Evolutionary conservation across 2,329 filamentous ascomycete species (phyloP).

Genomic region (Sporothrix pseudoabietina): DNA sequence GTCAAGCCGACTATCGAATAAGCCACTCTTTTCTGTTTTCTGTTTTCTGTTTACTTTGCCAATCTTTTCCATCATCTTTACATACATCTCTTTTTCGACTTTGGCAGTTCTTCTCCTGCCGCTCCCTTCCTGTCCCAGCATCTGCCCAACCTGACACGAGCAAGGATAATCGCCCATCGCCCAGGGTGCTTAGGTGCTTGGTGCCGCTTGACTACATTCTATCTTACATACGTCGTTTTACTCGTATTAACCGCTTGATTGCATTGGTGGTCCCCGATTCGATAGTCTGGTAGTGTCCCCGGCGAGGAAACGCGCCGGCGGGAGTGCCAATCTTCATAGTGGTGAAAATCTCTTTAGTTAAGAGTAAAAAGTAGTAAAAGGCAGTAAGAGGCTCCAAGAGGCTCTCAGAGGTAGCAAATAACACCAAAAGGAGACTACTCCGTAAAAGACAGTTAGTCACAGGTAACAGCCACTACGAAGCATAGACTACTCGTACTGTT

Average conservation of each 20-base stretch:
- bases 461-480: too few species aligned
- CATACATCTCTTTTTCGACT: not conserved
- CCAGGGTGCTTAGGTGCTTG: not conserved
- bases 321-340: not conserved
- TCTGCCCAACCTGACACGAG: slow-evolving; percentile 8
- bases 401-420: too few species aligned
- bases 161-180: not conserved
- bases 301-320: not conserved
- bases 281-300: slow-evolving; percentile 17
- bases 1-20: not conserved
- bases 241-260: not conserved
- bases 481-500: not conserved
- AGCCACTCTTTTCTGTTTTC: not conserved
- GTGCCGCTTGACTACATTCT: not conserved
- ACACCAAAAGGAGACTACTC: too few species aligned
- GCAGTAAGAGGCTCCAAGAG: too few species aligned
- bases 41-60: too few species aligned
- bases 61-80: not conserved
- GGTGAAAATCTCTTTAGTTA: not conserved
- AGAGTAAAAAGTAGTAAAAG: not conserved
- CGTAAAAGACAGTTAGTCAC: too few species aligned
- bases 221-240: too few species aligned
- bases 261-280: not conserved
- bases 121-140: slow-evolving; percentile 10
- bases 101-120: not conserved